Conservation (phyloP, 345 rosid species). For the Anacardium occidentale region DNA sequence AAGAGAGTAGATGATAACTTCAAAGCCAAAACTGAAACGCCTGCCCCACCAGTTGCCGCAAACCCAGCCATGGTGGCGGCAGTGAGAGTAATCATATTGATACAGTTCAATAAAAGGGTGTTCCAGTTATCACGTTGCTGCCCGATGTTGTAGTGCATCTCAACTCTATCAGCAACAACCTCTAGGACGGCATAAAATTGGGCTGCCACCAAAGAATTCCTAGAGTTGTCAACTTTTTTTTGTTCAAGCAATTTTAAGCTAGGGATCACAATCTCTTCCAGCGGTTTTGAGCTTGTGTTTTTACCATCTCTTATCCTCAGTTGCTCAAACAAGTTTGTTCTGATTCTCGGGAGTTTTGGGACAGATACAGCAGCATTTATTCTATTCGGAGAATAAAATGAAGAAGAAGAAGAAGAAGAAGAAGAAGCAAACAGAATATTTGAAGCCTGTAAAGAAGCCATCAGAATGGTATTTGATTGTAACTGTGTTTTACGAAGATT, state of each 20-base stretch:
- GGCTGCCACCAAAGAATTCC: constrained; percentile 20
- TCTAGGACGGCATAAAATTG: constrained; percentile 50
- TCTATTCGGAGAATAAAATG: too few species aligned
- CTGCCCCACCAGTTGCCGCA: constrained; percentile 29
- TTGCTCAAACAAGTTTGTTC: too few species aligned
- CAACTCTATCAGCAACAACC: constrained; percentile 58
- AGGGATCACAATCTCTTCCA: background rate
- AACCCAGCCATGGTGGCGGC: constrained; percentile 59
- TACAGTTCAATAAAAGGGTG: constrained; percentile 53
- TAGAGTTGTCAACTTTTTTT: background rate
- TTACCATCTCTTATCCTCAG: too few species aligned
- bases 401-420: background rate
- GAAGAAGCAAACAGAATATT: background rate
- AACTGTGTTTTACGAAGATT: background rate
- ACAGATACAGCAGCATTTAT: constrained; percentile 31
- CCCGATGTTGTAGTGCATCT: constrained; percentile 67
- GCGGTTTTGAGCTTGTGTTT: constrained; percentile 13
- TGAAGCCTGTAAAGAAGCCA: constrained; percentile 23
- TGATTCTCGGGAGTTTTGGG: constrained; percentile 38
- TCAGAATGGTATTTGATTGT: background rate
- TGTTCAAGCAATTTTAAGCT: background rate
- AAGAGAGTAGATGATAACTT: too few species aligned
- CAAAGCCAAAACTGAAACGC: constrained; percentile 33
- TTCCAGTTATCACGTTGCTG: constrained; percentile 76
- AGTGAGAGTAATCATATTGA: constrained; percentile 65